phyloP scores from a whole-genome alignment of 2,329 filamentous ascomycete species.

The Fonsecaea monophora region DNA sequence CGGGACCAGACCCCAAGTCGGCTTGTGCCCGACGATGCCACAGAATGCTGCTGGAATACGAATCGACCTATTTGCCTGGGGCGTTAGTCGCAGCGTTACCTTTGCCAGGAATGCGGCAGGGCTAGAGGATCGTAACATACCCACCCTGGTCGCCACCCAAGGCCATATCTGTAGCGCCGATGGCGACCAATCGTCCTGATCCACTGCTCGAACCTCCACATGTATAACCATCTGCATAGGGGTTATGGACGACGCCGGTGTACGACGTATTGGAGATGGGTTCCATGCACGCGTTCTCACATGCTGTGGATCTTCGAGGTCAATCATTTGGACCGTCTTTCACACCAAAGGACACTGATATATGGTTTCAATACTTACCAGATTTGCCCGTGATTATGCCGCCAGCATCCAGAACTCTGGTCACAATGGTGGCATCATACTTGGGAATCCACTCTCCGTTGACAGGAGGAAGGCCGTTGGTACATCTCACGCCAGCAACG shows the following conservation, averaged over 20 bases:
- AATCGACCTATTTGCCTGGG: constrained; percentile 49
- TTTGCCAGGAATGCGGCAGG: neutral
- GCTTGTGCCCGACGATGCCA: constrained; percentile 58
- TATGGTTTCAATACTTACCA: constrained; percentile 44
- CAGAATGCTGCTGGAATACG: constrained; percentile 53
- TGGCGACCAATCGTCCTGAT: constrained; percentile 52
- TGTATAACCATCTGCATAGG: constrained; percentile 48
- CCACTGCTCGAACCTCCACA: constrained; percentile 58
- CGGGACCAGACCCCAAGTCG: constrained; percentile 58
- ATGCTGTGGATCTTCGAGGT: constrained; percentile 46
- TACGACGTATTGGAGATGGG: constrained; percentile 53
- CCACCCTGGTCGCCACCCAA: constrained; percentile 46
- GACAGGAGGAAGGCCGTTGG: constrained; percentile 53
- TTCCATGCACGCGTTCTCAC: constrained; percentile 57
- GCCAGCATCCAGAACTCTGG: constrained; percentile 52
- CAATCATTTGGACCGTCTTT: neutral
- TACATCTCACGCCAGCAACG: constrained; percentile 53
- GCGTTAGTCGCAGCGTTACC: neutral
- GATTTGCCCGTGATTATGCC: constrained; percentile 53
- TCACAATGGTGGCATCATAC: constrained; percentile 56
- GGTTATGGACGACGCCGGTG: constrained; percentile 57
- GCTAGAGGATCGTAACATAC: constrained; percentile 35
- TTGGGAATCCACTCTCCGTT: constrained; percentile 45
- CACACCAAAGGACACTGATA: constrained; percentile 59
- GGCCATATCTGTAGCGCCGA: constrained; percentile 41